Evolutionary conservation across 2,329 filamentous ascomycete genomes (phyloP), one percentile per base, ranked within the genome.

Genomic region (Hypoxylon sp.): DNA sequence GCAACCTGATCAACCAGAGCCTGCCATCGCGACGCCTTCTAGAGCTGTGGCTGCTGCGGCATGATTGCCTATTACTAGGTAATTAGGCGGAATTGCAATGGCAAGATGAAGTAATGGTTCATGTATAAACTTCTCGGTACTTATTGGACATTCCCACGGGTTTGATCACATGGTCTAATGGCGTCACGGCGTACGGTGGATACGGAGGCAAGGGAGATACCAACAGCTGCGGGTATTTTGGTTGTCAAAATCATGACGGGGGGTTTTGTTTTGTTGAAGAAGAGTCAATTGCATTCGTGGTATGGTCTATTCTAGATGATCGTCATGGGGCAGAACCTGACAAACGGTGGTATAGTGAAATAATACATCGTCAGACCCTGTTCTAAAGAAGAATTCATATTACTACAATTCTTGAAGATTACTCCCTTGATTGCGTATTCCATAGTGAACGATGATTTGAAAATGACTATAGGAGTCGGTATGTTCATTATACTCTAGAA

Each of bases 81-180:
- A 57, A 58, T 63, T 57, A 45, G 57, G 54, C 25, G 61, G 37
- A 41, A 54, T 69, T 53, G 65, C 67, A 53, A 70, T 66, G 53
- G 61, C 52, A 68, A 69, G 67, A 70, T 65, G 67, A 71, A 45
- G 63, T 61, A 59, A 73, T 61, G 71, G 60, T 75, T 76, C 72
- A 73, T 77, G 76, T 77, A 77, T 74, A 77, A 76, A 77, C 69
- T 74, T 70, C 63, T 70, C 65, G 70, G 66, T 58, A 60, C 70
- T 70, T 70, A 64, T 72, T 74, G 68, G 67, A 71, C 71, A 69
- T 67, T 67, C 54, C 58, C 59, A 23, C 50, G 57, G 61, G 66
- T 68, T 69, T 65, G 70, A 72, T 71, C 69, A 69, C 43, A 70
- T 56, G 59, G 68, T 67, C 67, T 68, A 71, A 70, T 41, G 75